A percentile compares a stretch with the other conserved stretches of the same genome.
These are phyloP conservation scores for Linnemannia schmuckeri DNA, from an alignment of 192 early-diverging fungal genomes.

Conservation along the genomic window DNA sequence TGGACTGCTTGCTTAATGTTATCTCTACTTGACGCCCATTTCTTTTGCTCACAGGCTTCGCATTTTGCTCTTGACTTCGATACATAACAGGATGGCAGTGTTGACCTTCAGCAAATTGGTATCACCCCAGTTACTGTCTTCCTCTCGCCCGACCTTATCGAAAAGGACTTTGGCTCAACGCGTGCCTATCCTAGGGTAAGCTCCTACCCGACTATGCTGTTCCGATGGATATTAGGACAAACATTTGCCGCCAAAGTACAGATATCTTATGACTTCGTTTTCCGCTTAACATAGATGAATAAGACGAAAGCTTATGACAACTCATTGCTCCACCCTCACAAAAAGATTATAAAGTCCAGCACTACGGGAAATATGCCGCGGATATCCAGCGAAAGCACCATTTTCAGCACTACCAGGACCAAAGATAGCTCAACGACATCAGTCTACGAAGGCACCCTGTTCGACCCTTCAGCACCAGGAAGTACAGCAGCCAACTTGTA, in stretches of 20 bases:
- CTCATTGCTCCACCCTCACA: conserved; percentile 9
- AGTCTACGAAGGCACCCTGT: conserved; percentile 31
- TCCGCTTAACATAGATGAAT: not conserved
- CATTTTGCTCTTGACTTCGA: not conserved
- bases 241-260: not conserved
- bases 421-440: conserved; percentile 34
- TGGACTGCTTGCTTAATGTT: not conserved
- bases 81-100: conserved; percentile 50
- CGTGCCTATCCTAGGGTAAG: conserved; percentile 29
- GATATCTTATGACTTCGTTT: not conserved
- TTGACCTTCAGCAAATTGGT: conserved; percentile 70
- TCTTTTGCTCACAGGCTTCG: not conserved
- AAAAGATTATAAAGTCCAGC: conserved; percentile 32
- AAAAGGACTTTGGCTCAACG: conserved; percentile 34
- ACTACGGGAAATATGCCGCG: conserved; percentile 42
- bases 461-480: conserved; percentile 31
- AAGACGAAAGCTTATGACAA: conserved; percentile 26
- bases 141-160: conserved; percentile 65
- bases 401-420: conserved; percentile 30
- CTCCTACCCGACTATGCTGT: not conserved
- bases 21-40: not conserved
- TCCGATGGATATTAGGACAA: not conserved
- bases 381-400: conserved; percentile 55
- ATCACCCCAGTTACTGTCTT: conserved; percentile 80
- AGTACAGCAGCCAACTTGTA: conserved; percentile 26